Base-by-base conservation (phyloP, 2,329 filamentous ascomycete genomes). In the Biscogniauxia mediterranea region DNA sequence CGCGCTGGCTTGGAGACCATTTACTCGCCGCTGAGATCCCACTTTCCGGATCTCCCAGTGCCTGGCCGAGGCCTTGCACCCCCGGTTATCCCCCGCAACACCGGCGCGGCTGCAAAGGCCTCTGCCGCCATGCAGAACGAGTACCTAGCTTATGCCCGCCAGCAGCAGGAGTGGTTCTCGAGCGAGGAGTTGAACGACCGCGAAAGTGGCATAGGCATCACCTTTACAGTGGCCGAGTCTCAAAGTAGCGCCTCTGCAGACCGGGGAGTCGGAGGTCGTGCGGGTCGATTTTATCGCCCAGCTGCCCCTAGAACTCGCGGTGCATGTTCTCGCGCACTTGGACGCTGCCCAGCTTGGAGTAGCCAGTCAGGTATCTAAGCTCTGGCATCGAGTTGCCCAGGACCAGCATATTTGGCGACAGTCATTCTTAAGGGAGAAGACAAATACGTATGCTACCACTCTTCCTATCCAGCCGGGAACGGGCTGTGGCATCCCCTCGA, bases 141-240 rank as follows among this genome's bases (percentile, higher is more conserved):
- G 57, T 79, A 76, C 53, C 66, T 79, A 5, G 73, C 72, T 3
- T 71, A 74, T 51, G 62, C 66, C 32, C 62, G 73, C 46, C 74
- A 76, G 54, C 75, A 79, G 28, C 79, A 77, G 50, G 76, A 78
- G 55, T 79, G 80, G 74, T 70, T 84, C 7, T 71, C 77, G 8
- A 73, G 75, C 32, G 81, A 85, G 2, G 81, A 83, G 19, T 76
- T 75, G n/a, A 85, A 82, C 64, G 85, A 89, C 65, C 78, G 81
- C 25, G 86, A 89, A 74, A 89, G 87, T 67, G 86, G 86, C 20
- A 87, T 89, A 57, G 85, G 85, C 32, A 88, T 89, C 55, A 78
- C 81, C 0, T 74, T 87, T 2, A 81, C 81, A 1, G 73, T 79
- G 19, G 74, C 78, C 25, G 75, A 74, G n/a, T 69, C 72, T 20